Evolutionary conservation across 495 filamentous ascomycete species (phyloP).

Genomic region (Penicillium simplicissimum): DNA sequence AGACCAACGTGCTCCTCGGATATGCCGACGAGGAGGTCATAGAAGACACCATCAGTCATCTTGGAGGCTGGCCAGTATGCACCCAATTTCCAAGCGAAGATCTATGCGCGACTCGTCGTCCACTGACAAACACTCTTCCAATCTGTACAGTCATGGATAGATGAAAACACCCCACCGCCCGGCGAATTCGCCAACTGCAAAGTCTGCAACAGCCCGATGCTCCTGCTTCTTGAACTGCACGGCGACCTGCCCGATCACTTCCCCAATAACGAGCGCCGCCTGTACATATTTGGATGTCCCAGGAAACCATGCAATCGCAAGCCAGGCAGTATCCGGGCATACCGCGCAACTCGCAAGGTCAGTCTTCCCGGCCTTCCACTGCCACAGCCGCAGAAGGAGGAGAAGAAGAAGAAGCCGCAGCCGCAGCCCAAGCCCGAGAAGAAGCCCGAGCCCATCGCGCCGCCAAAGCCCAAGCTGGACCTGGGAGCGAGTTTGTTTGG

Average conservation of each 20-base stretch:
- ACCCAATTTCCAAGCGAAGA: neutral
- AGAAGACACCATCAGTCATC: conserved; percentile 82
- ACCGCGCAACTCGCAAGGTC: conserved; percentile 61
- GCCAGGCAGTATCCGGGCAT: conserved; percentile 71
- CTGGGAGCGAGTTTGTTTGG: conserved; percentile 58
- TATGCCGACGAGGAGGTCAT: conserved; percentile 82
- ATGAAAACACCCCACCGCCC: conserved; percentile 66
- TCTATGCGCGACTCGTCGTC: neutral
- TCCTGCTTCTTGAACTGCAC: conserved; percentile 85
- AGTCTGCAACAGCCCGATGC: conserved; percentile 81
- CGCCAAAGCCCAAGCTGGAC: conserved; percentile 48
- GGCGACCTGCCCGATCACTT: conserved; percentile 85
- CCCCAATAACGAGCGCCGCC: conserved; percentile 77
- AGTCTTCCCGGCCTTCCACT: conserved; percentile 24
- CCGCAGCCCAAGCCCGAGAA: conserved; percentile 15
- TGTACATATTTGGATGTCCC: conserved; percentile 83
- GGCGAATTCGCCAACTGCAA: conserved; percentile 83
- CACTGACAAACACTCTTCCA: conserved; percentile 9
- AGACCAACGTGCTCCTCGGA: conserved; percentile 88
- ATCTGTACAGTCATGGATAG: conserved; percentile 71
- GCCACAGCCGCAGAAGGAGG: conserved; percentile 37
- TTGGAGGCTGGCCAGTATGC: conserved; percentile 85
- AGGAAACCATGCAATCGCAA: conserved; percentile 80
- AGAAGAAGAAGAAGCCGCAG: conserved; percentile 35
- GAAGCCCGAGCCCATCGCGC: conserved; percentile 3